These are phyloP conservation scores for Mollisiaceae sp. DNA, from an alignment of 2,329 filamentous ascomycete species.

Conservation along the genomic window DNA sequence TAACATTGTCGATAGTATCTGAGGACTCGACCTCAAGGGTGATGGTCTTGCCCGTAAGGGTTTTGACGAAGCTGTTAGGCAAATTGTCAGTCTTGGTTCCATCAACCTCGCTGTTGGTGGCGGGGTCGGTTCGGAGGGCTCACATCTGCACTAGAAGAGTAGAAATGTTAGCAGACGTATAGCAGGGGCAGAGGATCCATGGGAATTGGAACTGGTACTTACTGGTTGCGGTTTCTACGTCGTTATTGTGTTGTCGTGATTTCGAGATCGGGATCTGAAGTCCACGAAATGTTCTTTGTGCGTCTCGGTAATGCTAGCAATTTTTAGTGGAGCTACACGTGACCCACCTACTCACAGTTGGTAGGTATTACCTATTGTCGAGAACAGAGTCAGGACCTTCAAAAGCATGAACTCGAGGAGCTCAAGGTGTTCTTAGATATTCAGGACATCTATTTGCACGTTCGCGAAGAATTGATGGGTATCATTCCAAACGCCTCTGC, in stretches of 20 bases:
- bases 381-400: background rate
- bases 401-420: background rate
- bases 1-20: slow-evolving; percentile 99
- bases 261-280: slow-evolving; percentile 18
- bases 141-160: slow-evolving; percentile 83
- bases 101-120: slow-evolving; percentile 24
- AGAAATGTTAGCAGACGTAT: slow-evolving; percentile 54
- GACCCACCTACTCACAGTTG: background rate
- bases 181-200: slow-evolving; percentile 13
- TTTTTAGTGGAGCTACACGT: slow-evolving; percentile 1
- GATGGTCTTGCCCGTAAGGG: slow-evolving; percentile 99
- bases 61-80: slow-evolving; percentile 91
- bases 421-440: background rate
- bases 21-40: slow-evolving; percentile 99
- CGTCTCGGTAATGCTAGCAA: background rate
- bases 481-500: background rate
- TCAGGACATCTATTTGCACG: background rate
- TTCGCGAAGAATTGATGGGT: background rate
- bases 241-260: slow-evolving; percentile 32
- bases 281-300: slow-evolving; percentile 12
- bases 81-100: slow-evolving; percentile 32
- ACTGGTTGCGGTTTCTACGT: slow-evolving; percentile 55
- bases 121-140: slow-evolving; percentile 49
- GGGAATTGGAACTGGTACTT: slow-evolving; percentile 46
- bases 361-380: background rate